These are phyloP conservation scores for Emmonsiellopsis sp. DNA, from an alignment of 2,329 filamentous ascomycete species.

Conservation along the genomic window DNA sequence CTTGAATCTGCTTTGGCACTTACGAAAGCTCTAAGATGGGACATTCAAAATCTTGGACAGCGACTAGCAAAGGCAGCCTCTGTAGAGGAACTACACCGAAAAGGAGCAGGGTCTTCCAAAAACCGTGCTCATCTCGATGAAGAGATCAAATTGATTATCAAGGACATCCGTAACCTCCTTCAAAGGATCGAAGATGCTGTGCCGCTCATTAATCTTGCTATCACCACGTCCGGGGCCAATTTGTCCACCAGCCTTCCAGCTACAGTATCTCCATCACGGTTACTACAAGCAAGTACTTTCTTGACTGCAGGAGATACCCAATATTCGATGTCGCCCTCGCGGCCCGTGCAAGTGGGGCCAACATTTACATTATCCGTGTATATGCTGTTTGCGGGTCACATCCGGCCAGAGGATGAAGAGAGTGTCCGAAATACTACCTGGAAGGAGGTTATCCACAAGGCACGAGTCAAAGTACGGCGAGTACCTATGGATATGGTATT, in stretches of 20 bases:
- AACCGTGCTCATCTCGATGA: conserved; percentile 49
- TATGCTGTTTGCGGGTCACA: conserved; percentile 85
- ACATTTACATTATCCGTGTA: conserved; percentile 82
- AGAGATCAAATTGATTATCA: conserved; percentile 61
- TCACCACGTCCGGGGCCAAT: conserved; percentile 85
- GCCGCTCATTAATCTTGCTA: conserved; percentile 83
- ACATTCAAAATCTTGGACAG: conserved; percentile 71
- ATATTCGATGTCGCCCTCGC: conserved; percentile 57
- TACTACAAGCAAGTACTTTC: conserved; percentile 88
- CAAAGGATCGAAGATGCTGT: conserved; percentile 81
- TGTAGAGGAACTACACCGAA: conserved; percentile 43
- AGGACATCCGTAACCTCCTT: conserved; percentile 67
- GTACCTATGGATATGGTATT: conserved; percentile 51
- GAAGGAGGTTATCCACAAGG: conserved; percentile 96
- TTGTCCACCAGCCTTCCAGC: conserved; percentile 70
- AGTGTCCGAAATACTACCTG: conserved; percentile 63
- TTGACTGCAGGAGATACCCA: conserved; percentile 78
- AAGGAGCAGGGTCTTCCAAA: conserved; percentile 25
- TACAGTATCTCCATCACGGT: conserved; percentile 77
- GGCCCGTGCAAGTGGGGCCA: conserved; percentile 73
- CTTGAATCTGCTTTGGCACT: conserved; percentile 78
- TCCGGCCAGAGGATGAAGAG: conserved; percentile 48
- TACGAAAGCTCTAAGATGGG: conserved; percentile 71
- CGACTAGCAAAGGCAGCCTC: conserved; percentile 60
- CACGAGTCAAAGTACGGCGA: conserved; percentile 68